Base-by-base conservation (phyloP, 1,284 basidiomycete genomes). In the Xerocomus nothofagi region DNA sequence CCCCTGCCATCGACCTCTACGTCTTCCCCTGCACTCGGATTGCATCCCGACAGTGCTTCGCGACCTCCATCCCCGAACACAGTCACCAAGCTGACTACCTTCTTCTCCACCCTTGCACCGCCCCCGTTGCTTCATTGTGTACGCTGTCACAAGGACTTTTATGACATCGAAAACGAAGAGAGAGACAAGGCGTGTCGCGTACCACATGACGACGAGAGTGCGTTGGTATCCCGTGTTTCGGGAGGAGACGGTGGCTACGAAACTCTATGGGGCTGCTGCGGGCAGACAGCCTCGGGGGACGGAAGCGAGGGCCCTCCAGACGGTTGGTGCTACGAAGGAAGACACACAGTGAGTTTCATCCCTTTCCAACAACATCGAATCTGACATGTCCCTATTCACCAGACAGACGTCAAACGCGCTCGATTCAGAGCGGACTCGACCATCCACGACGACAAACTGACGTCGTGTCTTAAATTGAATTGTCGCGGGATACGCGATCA, bases 311-410 rank as follows among this genome's bases (percentile, higher is more conserved):
- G 87, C 0, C 88, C 87, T 3, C 88, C 87, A 2, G 86, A 89
- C 62, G 87, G 87, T 1, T 90, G 85, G 86, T 90, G 87, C 59
- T 90, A 88, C 57, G 86, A 90, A 66, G 88, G 87, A 4, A 78
- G 76, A 61, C 88, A 90, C 62, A 89, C 87, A 10, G 86, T 86
- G 49, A 53, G 81, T 73, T n/a, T 36, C 24, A 14, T 40, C 17
- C 36, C 50, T 31, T 40, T n/a, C 37, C 38, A 27, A 32, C 24
- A 21, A 6, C 10, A 0, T 15, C 21, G 2, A 20, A 23, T 12
- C 47, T 53, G 29, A 55, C 34, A 10, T 11, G 7, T 6, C 7
- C 23, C 17, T 4, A 2, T 9, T n/a, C 12, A 26, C 33, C 39
- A 88, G 86, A 85, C 79, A 6, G 87, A 90, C 58, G 51, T 70